Conservation (phyloP, 2,329 filamentous ascomycete genomes). For the Aulographum hederae region DNA sequence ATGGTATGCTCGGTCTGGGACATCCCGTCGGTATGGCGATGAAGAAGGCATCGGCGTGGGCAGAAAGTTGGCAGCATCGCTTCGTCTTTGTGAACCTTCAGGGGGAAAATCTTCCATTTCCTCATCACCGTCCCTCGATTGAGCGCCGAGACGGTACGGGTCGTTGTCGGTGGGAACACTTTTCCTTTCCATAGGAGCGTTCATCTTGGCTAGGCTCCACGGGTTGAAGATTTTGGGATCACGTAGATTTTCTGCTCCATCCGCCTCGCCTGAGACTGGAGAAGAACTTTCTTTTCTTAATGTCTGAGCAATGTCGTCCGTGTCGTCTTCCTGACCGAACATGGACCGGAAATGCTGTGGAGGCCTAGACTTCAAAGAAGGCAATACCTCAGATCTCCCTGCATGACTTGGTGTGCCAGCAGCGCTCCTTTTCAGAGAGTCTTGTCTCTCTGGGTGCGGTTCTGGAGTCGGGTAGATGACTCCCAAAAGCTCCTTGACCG, state of each 20-base stretch:
- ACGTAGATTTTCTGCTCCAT: constrained; percentile 11
- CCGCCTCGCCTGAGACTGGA: constrained; percentile 9
- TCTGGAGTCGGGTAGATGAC: background rate
- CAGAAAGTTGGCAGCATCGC: no score
- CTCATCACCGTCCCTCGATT: no score
- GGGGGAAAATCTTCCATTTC: no score
- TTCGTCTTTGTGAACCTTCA: no score
- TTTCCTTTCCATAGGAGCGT: no score
- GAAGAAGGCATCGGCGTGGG: no score
- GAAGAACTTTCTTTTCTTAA: constrained; percentile 12
- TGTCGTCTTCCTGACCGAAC: constrained; percentile 19
- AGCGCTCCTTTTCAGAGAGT: background rate
- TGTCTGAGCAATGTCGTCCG: constrained; percentile 12
- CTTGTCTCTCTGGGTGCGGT: background rate
- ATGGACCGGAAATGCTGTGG: constrained; percentile 7
- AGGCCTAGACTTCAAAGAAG: background rate
- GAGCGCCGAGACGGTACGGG: no score
- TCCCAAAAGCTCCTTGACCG: constrained; percentile 26
- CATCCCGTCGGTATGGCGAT: no score
- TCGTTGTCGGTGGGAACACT: no score
- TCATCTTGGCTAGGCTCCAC: constrained; percentile 31
- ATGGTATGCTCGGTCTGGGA: no score
- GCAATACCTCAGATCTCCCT: background rate
- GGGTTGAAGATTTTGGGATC: constrained; percentile 23
- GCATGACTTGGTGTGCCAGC: background rate